phyloP scores from a whole-genome alignment of 129 eudicot species.

The Centrapalus pauciflorus region DNA sequence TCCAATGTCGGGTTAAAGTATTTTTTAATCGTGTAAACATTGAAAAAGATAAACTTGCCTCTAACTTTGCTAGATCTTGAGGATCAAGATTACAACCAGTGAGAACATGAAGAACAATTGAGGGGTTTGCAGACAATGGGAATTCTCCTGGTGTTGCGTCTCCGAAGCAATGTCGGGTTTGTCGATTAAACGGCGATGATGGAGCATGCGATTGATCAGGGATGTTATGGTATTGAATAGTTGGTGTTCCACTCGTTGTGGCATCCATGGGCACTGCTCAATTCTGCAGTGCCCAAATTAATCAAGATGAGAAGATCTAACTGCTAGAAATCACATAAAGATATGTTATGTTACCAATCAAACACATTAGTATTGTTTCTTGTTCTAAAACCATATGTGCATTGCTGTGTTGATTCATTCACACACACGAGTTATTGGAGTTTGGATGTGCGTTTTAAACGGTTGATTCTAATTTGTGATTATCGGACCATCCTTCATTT shows the following conservation, averaged over 20 bases:
- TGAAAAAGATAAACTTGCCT: slow-evolving; percentile 67
- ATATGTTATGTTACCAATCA: slow-evolving; percentile 13
- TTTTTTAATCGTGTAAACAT: background rate
- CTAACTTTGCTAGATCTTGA: slow-evolving; percentile 84
- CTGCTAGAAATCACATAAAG: slow-evolving; percentile 39
- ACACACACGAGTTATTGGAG: background rate
- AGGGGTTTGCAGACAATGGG: slow-evolving; percentile 90
- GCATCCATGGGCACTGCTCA: slow-evolving; percentile 99
- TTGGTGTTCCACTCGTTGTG: slow-evolving; percentile 75
- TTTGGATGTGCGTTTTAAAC: background rate
- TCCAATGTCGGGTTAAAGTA: slow-evolving; percentile 28
- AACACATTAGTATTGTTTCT: slow-evolving; percentile 12
- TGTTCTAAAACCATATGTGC: background rate
- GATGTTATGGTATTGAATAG: slow-evolving; percentile 65
- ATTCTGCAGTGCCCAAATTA: slow-evolving; percentile 75
- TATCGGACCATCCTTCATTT: no score
- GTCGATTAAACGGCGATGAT: slow-evolving; percentile 50
- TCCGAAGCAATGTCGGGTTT: slow-evolving; percentile 82
- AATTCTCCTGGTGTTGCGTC: slow-evolving; percentile 85
- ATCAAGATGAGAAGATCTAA: slow-evolving; percentile 41
- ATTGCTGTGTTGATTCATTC: background rate
- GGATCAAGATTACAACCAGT: slow-evolving; percentile 90
- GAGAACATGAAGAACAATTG: slow-evolving; percentile 92
- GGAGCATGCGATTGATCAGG: slow-evolving; percentile 63
- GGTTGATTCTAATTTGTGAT: background rate